Conservation (phyloP, 2,329 filamentous ascomycete genomes). For the Talaromyces sp. region DNA sequence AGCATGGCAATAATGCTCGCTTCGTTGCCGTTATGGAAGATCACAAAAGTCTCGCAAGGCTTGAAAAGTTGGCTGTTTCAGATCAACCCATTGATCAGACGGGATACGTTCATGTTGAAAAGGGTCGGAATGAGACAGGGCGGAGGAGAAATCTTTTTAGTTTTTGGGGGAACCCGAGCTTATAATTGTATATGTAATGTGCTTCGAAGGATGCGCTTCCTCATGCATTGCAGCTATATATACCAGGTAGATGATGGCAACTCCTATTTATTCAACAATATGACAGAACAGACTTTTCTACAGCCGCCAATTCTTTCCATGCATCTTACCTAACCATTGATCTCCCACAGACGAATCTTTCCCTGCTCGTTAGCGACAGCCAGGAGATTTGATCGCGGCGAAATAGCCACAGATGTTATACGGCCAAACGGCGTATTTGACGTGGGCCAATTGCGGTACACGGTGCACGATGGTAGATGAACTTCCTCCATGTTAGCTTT, state of each 20-base stretch:
- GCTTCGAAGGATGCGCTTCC: neutral
- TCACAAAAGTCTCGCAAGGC: neutral
- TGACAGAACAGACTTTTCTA: neutral
- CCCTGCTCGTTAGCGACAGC: constrained; percentile 86
- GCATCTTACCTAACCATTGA: constrained; percentile 35
- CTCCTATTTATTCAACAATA: neutral
- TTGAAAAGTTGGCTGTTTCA: constrained; percentile 5
- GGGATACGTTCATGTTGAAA: constrained; percentile 10
- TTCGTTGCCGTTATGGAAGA: constrained; percentile 53
- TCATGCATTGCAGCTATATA: constrained; percentile 7
- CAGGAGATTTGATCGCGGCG: constrained; percentile 62
- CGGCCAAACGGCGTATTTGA: constrained; percentile 81
- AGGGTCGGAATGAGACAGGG: neutral
- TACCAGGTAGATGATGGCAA: neutral
- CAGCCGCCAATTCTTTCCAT: neutral
- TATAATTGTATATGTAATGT: constrained; percentile 2
- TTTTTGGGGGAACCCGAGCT: constrained; percentile 10
- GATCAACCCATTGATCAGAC: constrained; percentile 12
- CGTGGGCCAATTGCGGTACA: constrained; percentile 97
- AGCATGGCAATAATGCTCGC: constrained; percentile 41
- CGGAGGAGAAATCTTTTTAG: constrained; percentile 11
- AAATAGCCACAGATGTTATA: constrained; percentile 70
- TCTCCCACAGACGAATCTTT: constrained; percentile 88
- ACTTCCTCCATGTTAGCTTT: constrained; percentile 32
- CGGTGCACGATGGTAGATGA: constrained; percentile 85